Percentiles rank a stretch among this genome's conserved stretches.
phyloP scores from a whole-genome alignment of 768 basidiomycete genomes.

The Panellus pusillus region DNA sequence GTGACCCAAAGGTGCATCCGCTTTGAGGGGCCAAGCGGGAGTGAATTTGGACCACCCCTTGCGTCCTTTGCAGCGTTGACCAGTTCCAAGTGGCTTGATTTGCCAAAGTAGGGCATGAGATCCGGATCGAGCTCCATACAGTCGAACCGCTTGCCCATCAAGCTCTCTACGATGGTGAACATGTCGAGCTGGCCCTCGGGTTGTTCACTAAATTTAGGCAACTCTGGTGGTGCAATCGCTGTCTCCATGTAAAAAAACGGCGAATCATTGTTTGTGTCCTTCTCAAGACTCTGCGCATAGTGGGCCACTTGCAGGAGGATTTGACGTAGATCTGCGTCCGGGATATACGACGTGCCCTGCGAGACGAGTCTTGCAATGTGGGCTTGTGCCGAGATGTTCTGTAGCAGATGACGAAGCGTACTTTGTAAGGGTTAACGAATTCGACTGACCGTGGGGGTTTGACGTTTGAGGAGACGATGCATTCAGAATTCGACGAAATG shows the following conservation, averaged over 20 bases:
- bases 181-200: too few relatives aligned
- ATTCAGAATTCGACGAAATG: neutral
- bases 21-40: too few relatives aligned
- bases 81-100: constrained; percentile 30
- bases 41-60: constrained; percentile 26
- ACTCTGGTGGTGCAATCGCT: too few relatives aligned
- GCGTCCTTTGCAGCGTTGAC: constrained; percentile 36
- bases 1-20: too few relatives aligned
- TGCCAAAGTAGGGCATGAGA: constrained; percentile 26
- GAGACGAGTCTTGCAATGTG: neutral
- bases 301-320: neutral
- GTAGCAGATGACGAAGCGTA: neutral
- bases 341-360: neutral
- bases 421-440: too few relatives aligned
- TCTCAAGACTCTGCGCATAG: neutral
- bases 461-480: neutral
- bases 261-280: neutral
- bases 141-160: neutral
- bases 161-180: constrained; percentile 28
- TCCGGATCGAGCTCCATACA: neutral
- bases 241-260: too few relatives aligned
- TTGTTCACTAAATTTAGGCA: too few relatives aligned
- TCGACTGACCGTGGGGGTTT: too few relatives aligned
- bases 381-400: neutral
- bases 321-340: neutral